Evolutionary conservation across 176 grass and related monocot species (phyloP), one percentile per base, ranked within the genome.

Genomic region (Ampelocalamus luodianensis): DNA sequence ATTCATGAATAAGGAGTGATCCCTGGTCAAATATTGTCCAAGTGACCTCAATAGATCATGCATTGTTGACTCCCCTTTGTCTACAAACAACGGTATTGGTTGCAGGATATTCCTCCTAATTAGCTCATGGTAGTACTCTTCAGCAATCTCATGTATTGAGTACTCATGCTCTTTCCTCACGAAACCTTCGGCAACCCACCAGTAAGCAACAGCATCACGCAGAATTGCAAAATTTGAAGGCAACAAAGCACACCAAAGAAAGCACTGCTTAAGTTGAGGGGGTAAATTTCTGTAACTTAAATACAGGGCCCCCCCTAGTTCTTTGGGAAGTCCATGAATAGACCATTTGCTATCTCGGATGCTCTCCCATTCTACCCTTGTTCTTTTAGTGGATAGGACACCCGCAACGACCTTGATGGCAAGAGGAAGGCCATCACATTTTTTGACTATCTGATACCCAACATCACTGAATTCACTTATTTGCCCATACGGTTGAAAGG

Each of bases 131-230:
- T 89, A 91, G 20, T 91, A 91, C 2, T 77, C 54, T 67, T 84
- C 74, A 6, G 68, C 89, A 24, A 53, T 18, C 17, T 56, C 5
- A 14, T 77, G 13, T 1, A 89, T 10, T 0, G 83, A 7, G 1
- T 8, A 6, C 0, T 5, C 23, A 1, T 7, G 8, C 7, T 71
- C 53, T 79, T 85, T 45, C n/a, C 10, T 77, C 49, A 85, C 72
- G 15, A 94, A 91, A 20, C 89, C 89, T 80, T 94, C 89, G 7
- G 84, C 83, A 0, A 87, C 50, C 89, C 87, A 91, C 18, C 37
- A 72, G 3, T 27, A 38, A 73, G 65, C 14, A 18, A 91, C 68
- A 60, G 13, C 4, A 27, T 23, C 17, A 22, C 40, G 8, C 1
- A 0, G 0, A 22, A 84, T 74, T 3, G 0, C 8, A 68, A 14